Percentiles rank a stretch among this genome's conserved stretches.
These are phyloP conservation scores for Phytophthora fragariae DNA, from an alignment of 352 stramenopile species.

Conservation along the genomic window DNA sequence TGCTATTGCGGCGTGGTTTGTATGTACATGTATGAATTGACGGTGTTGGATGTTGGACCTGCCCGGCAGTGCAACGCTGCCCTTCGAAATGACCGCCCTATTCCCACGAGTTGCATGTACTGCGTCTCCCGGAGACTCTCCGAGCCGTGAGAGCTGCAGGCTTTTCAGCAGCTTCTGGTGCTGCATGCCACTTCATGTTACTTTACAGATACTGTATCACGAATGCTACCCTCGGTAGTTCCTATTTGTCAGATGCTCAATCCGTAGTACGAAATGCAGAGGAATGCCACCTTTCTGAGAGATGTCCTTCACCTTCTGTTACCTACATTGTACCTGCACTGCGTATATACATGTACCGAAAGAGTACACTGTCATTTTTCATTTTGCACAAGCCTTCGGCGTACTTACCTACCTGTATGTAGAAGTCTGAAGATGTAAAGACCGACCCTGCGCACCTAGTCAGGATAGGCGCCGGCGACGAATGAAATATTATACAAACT, in stretches of 20 bases:
- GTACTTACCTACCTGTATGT: too few species aligned
- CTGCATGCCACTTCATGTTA: background rate
- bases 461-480: too few species aligned
- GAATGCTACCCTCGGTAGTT: background rate
- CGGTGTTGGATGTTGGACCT: background rate
- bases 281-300: background rate
- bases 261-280: background rate
- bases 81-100: background rate
- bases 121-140: background rate
- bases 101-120: background rate
- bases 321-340: background rate
- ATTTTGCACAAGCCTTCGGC: background rate
- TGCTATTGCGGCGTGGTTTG: background rate
- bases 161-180: background rate
- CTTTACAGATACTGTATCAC: background rate
- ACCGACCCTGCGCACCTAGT: background rate
- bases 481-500: background rate
- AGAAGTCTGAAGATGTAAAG: background rate
- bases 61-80: background rate
- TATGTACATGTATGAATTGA: background rate
- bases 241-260: background rate
- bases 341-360: background rate
- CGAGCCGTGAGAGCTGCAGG: background rate
- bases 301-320: background rate
- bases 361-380: too few species aligned